These are phyloP conservation scores for Penicillium psychrosexuale DNA, from an alignment of 2,329 filamentous ascomycete species.

Conservation along the genomic window DNA sequence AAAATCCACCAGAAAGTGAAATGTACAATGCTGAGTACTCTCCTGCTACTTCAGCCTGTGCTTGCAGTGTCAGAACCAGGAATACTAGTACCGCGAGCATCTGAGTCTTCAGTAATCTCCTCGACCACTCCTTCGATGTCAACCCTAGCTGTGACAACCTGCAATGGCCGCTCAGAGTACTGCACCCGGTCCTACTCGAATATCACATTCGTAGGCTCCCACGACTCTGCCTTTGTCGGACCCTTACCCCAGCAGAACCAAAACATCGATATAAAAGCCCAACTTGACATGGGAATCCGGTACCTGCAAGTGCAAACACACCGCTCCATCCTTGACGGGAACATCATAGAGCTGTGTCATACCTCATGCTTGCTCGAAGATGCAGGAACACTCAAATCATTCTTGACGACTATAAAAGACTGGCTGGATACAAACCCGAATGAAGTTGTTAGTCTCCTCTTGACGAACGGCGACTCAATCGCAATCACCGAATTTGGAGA, in stretches of 20 bases:
- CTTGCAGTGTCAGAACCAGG: background rate
- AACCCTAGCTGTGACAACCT: conserved; percentile 31
- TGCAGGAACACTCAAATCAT: conserved; percentile 55
- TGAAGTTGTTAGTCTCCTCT: conserved; percentile 61
- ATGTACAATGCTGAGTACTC: conserved; percentile 4
- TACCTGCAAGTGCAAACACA: conserved; percentile 65
- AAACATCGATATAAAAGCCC: conserved; percentile 55
- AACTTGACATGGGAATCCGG: conserved; percentile 61
- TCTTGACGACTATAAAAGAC: conserved; percentile 55
- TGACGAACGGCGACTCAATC: conserved; percentile 58
- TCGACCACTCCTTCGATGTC: conserved; percentile 8
- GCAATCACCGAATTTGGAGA: conserved; percentile 33
- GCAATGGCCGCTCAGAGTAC: conserved; percentile 58
- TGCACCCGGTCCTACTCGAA: conserved; percentile 59
- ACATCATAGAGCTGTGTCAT: conserved; percentile 60
- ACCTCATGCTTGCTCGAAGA: conserved; percentile 60
- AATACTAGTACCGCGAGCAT: conserved; percentile 1
- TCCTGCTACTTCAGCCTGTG: conserved; percentile 2
- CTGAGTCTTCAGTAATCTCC: conserved; percentile 1
- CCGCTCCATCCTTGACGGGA: conserved; percentile 43
- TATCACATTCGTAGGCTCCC: conserved; percentile 61
- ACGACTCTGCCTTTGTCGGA: conserved; percentile 65
- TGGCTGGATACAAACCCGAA: conserved; percentile 59
- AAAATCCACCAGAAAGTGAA: background rate
- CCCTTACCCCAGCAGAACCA: conserved; percentile 57